These are phyloP conservation scores for Eutypella sp. DNA, from an alignment of 2,329 filamentous ascomycete genomes.

Conservation along the genomic window DNA sequence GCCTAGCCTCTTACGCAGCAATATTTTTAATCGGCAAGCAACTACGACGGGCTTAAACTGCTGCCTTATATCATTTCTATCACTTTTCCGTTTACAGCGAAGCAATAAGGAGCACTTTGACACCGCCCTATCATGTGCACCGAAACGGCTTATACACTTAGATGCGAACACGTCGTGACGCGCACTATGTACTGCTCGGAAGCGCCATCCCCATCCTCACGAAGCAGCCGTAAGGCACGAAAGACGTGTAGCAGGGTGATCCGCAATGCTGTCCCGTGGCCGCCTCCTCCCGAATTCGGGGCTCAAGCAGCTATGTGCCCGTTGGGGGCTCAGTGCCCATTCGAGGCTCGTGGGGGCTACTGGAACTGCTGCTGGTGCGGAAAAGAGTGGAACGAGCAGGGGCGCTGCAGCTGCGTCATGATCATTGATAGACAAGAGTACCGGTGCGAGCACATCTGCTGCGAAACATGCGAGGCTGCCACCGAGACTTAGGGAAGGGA, in stretches of 20 bases:
- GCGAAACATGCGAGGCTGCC: slow-evolving; percentile 42
- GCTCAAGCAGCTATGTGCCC: slow-evolving; percentile 37
- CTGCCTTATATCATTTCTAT: background rate
- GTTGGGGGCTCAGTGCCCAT: slow-evolving; percentile 40
- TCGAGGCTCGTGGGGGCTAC: slow-evolving; percentile 41
- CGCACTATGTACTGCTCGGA: slow-evolving; percentile 40
- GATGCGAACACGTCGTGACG: slow-evolving; percentile 46
- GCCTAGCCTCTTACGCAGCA: no score
- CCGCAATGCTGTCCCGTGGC: slow-evolving; percentile 40
- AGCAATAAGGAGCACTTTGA: no score
- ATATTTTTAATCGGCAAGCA: no score
- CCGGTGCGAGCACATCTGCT: slow-evolving; percentile 51
- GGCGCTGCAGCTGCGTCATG: slow-evolving; percentile 49
- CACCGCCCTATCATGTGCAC: slow-evolving; percentile 41
- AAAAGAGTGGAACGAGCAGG: slow-evolving; percentile 45
- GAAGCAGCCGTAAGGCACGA: slow-evolving; percentile 20
- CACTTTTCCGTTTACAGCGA: no score
- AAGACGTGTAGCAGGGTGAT: slow-evolving; percentile 39
- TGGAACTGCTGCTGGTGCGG: slow-evolving; percentile 56
- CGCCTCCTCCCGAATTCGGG: slow-evolving; percentile 41
- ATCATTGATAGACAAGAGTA: slow-evolving; percentile 44
- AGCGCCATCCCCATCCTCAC: slow-evolving; percentile 27
- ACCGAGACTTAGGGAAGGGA: slow-evolving; percentile 21
- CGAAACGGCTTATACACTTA: slow-evolving; percentile 44
- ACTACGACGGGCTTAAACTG: no score